Conservation (phyloP, 1,284 basidiomycete genomes). For the Trametes versicolor region DNA sequence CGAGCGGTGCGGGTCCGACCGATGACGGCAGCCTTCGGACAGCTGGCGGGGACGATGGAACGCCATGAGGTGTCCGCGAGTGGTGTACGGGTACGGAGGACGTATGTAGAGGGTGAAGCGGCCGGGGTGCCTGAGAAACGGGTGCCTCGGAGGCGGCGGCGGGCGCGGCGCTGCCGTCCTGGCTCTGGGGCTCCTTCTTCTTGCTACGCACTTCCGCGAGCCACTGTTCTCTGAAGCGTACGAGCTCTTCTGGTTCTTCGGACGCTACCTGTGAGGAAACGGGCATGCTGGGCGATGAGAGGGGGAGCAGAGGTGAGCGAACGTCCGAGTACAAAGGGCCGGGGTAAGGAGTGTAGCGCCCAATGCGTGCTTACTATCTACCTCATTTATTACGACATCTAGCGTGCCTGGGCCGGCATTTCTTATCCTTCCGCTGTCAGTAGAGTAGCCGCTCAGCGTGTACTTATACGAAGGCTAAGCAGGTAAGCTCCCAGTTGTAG, state of each 20-base stretch:
- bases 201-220: conserved; percentile 65
- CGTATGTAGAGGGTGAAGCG: conserved; percentile 9
- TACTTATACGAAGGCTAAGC: neutral
- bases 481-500: neutral
- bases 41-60: conserved; percentile 10
- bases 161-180: conserved; percentile 12
- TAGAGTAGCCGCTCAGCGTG: neutral
- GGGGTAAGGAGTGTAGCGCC: conserved; percentile 14
- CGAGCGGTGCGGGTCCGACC: conserved; percentile 36
- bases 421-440: neutral
- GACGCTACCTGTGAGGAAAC: conserved; percentile 1
- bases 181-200: conserved; percentile 42
- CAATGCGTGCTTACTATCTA: conserved; percentile 12
- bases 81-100: conserved; percentile 12
- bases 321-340: conserved; percentile 14
- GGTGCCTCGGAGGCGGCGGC: conserved; percentile 7
- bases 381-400: conserved; percentile 11
- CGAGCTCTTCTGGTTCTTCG: conserved; percentile 62
- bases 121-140: neutral
- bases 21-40: conserved; percentile 6
- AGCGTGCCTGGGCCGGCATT: neutral
- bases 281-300: conserved; percentile 2
- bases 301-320: conserved; percentile 17
- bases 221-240: conserved; percentile 79
- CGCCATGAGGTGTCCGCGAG: conserved; percentile 22